These are phyloP conservation scores for Aphanoascus verrucosus DNA, from an alignment of 2,329 filamentous ascomycete genomes.

Conservation along the genomic window DNA sequence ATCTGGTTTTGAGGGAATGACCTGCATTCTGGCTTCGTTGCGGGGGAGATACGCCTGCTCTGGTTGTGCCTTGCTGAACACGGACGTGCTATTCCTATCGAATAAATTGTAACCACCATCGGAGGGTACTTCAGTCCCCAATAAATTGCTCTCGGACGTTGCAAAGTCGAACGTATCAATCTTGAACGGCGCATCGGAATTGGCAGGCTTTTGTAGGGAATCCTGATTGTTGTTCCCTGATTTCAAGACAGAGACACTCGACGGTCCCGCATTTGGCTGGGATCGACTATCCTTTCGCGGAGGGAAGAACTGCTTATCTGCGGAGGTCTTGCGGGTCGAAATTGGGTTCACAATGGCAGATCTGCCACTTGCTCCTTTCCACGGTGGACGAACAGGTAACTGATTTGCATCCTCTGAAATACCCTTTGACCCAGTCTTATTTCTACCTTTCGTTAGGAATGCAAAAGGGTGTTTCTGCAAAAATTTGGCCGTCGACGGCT, in stretches of 20 bases:
- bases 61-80: neutral
- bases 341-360: slow-evolving; percentile 54
- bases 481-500: slow-evolving; percentile 20
- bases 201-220: neutral
- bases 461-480: slow-evolving; percentile 23
- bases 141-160: neutral
- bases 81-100: neutral
- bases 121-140: neutral
- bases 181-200: neutral
- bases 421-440: slow-evolving; percentile 25
- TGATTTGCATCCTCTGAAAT: slow-evolving; percentile 24
- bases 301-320: neutral
- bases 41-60: neutral
- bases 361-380: slow-evolving; percentile 64
- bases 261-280: neutral
- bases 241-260: neutral
- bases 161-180: slow-evolving; percentile 8
- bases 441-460: slow-evolving; percentile 27
- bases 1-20: slow-evolving; percentile 18
- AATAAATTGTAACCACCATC: neutral
- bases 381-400: slow-evolving; percentile 43
- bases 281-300: slow-evolving; percentile 6
- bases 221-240: no score
- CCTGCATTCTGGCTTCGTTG: neutral
- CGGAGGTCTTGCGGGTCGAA: slow-evolving; percentile 50